Percentiles rank a stretch among this genome's conserved stretches.
These are phyloP conservation scores for Gamsiella multidivaricata DNA, from an alignment of 192 early-diverging fungal genomes.

Conservation along the genomic window DNA sequence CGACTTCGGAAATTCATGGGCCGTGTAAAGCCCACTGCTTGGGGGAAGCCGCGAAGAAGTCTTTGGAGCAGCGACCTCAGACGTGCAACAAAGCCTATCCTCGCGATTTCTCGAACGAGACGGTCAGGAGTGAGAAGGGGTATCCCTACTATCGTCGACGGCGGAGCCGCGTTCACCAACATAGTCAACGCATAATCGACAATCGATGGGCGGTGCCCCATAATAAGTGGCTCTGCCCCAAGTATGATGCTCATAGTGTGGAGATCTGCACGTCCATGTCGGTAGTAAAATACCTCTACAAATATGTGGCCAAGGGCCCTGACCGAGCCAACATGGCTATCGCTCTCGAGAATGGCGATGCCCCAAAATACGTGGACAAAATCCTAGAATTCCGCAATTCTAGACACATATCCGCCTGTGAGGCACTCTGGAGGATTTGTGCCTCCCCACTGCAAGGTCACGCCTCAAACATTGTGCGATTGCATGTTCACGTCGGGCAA, in stretches of 20 bases:
- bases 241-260: constrained; percentile 56
- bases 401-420: constrained; percentile 35
- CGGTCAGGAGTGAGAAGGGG: not conserved
- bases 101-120: not conserved
- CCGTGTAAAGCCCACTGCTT: constrained; percentile 35
- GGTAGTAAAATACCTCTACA: constrained; percentile 55
- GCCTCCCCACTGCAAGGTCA: constrained; percentile 34
- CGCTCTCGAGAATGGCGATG: not conserved
- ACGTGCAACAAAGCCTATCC: not conserved
- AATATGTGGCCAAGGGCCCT: constrained; percentile 55
- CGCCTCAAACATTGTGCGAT: constrained; percentile 20
- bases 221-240: constrained; percentile 39
- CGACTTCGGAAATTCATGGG: constrained; percentile 34
- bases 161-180: too few relatives aligned
- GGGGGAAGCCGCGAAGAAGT: too few relatives aligned
- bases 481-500: constrained; percentile 33
- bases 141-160: not conserved
- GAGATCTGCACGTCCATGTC: constrained; percentile 36
- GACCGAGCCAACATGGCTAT: constrained; percentile 20
- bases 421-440: constrained; percentile 48
- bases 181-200: constrained; percentile 16
- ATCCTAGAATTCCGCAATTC: not conserved
- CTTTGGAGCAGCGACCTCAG: too few relatives aligned
- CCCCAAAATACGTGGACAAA: constrained; percentile 3
- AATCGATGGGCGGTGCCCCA: constrained; percentile 49